A percentile compares a stretch with the other conserved stretches of the same genome.
phyloP scores from a whole-genome alignment of 306 rosid species.

The Myrica gale region DNA sequence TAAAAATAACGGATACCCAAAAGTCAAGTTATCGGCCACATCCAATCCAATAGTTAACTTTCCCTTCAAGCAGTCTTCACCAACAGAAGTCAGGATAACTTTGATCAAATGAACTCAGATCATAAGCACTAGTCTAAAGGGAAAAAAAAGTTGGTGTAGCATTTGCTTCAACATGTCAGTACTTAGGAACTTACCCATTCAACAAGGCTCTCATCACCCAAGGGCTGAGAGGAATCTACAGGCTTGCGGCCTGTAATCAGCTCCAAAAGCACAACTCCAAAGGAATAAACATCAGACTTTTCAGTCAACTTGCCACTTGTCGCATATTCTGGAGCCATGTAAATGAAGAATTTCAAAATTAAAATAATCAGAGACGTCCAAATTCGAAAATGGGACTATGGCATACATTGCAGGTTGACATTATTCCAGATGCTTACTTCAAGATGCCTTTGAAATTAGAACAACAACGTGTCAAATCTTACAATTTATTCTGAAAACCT shows the following conservation, averaged over 20 bases:
- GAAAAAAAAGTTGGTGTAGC: too few species aligned
- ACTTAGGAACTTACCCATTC: slow-evolving; percentile 76
- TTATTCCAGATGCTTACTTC: slow-evolving; percentile 1
- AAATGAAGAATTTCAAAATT: slow-evolving; percentile 51
- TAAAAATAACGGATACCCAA: background rate
- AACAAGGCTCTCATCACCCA: slow-evolving; percentile 93
- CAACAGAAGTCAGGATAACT: too few species aligned
- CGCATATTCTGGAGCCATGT: slow-evolving; percentile 99
- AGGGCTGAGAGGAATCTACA: slow-evolving; percentile 90
- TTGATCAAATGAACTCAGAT: too few species aligned
- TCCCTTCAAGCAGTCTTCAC: too few species aligned
- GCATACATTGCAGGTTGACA: slow-evolving; percentile 4
- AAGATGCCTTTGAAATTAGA: background rate
- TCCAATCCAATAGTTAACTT: background rate
- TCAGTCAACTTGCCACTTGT: slow-evolving; percentile 98
- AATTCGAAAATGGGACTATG: slow-evolving; percentile 3
- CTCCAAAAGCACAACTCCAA: slow-evolving; percentile 93
- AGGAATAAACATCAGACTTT: slow-evolving; percentile 94
- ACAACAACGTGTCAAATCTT: background rate
- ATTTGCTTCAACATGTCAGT: background rate
- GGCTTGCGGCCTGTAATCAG: slow-evolving; percentile 91
- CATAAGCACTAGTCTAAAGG: background rate
- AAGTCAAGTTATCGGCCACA: background rate
- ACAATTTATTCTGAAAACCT: background rate
- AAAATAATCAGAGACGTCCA: slow-evolving; percentile 28